These are phyloP conservation scores for Pisolithus tinctorius DNA, from an alignment of 768 basidiomycete species.

Conservation along the genomic window DNA sequence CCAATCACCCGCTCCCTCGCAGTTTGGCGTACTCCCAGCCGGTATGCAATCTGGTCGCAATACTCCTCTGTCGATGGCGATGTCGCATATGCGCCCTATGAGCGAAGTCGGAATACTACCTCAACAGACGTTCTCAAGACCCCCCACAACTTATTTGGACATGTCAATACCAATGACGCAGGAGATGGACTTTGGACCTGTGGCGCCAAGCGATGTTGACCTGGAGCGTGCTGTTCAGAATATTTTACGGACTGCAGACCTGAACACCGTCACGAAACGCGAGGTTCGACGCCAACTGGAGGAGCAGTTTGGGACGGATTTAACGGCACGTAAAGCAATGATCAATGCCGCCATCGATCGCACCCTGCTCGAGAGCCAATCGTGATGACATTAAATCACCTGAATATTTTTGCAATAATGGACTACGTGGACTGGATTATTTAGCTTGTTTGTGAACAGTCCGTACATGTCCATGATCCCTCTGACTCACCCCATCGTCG, in stretches of 20 bases:
- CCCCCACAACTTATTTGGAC: constrained; percentile 72
- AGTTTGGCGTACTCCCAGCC: constrained; percentile 48
- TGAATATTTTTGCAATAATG: background rate
- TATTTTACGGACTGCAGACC: constrained; percentile 70
- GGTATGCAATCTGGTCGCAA: constrained; percentile 76
- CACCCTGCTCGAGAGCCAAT: constrained; percentile 47
- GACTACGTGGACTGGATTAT: background rate
- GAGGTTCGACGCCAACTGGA: constrained; percentile 82
- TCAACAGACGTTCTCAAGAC: constrained; percentile 62
- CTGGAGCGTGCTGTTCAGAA: constrained; percentile 71
- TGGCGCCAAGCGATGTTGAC: constrained; percentile 59
- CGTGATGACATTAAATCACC: constrained; percentile 3
- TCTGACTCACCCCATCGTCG: no score
- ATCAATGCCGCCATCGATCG: constrained; percentile 80
- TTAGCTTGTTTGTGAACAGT: background rate
- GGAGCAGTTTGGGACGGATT: constrained; percentile 70
- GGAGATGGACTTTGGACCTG: constrained; percentile 35
- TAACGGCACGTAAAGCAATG: constrained; percentile 60
- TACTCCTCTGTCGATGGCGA: constrained; percentile 47
- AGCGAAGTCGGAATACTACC: constrained; percentile 36
- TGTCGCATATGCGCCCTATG: constrained; percentile 27
- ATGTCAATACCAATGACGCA: constrained; percentile 52
- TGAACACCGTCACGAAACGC: constrained; percentile 89
- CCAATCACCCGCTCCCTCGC: constrained; percentile 72
- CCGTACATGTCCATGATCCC: no score